A percentile compares a stretch with the other conserved stretches of the same genome.
phyloP scores from a whole-genome alignment of 805 yeast species.

The Barnettozyma vustinii region DNA sequence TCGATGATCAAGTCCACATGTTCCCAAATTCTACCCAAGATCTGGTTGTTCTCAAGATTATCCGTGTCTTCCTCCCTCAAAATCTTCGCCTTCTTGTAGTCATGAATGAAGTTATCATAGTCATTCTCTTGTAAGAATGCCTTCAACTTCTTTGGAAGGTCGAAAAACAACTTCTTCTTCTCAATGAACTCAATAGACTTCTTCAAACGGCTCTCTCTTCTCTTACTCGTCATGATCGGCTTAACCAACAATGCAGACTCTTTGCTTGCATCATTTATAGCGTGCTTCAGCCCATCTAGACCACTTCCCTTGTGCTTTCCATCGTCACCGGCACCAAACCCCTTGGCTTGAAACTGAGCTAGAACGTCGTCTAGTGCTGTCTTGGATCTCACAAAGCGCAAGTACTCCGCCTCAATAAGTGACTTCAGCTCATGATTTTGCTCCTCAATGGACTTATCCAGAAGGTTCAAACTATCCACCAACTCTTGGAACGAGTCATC shows the following conservation, averaged over 20 bases:
- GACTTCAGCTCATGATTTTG: constrained; percentile 45
- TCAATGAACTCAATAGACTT: constrained; percentile 47
- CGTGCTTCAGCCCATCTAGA: constrained; percentile 33
- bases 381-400: constrained; percentile 59
- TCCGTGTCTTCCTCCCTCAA: constrained; percentile 18
- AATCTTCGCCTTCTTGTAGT: constrained; percentile 48
- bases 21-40: constrained; percentile 49
- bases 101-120: constrained; percentile 51
- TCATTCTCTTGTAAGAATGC: constrained; percentile 42
- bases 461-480: constrained; percentile 38
- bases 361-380: constrained; percentile 58
- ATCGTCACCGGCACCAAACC: constrained; percentile 19
- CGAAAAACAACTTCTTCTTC: constrained; percentile 47
- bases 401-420: constrained; percentile 54
- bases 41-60: constrained; percentile 23
- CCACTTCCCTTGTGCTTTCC: constrained; percentile 7
- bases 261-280: constrained; percentile 43
- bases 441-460: constrained; percentile 44
- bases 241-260: constrained; percentile 49
- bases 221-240: constrained; percentile 50
- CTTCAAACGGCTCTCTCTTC: constrained; percentile 43
- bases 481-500: constrained; percentile 50
- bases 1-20: constrained; percentile 51
- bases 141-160: constrained; percentile 47
- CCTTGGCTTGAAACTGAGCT: constrained; percentile 42